Evolutionary conservation across 805 yeast genomes (phyloP).

Genomic region (Metschnikowia gelsemii): DNA sequence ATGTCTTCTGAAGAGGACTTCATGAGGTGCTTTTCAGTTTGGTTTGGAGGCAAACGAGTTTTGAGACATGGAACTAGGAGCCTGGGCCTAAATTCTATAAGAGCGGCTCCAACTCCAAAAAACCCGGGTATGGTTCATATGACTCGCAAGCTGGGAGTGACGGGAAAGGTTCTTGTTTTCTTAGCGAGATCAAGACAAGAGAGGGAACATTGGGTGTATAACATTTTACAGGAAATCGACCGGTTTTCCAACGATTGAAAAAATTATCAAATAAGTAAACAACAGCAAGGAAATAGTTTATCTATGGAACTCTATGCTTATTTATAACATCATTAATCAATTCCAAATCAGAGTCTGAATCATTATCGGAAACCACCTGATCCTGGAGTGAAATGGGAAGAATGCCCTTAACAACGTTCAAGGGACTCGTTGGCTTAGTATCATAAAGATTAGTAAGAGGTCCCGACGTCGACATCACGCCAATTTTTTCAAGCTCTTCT

Average conservation of each 20-base stretch:
- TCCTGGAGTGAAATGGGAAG: not conserved
- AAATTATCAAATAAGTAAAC: not conserved
- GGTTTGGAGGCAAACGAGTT: slow-evolving; percentile 65
- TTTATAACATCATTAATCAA: slow-evolving; percentile 18
- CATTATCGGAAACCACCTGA: not conserved
- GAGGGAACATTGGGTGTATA: slow-evolving; percentile 76
- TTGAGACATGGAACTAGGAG: slow-evolving; percentile 7
- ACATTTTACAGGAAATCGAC: slow-evolving; percentile 45
- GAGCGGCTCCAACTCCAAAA: slow-evolving; percentile 19
- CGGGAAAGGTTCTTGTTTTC: slow-evolving; percentile 70
- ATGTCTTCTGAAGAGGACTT: slow-evolving; percentile 72
- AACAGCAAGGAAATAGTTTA: not conserved
- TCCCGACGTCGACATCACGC: slow-evolving; percentile 7
- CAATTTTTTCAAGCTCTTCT: slow-evolving; percentile 14
- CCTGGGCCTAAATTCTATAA: not conserved
- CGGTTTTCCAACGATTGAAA: slow-evolving; percentile 20
- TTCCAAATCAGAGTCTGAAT: slow-evolving; percentile 23
- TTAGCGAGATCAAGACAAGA: slow-evolving; percentile 81
- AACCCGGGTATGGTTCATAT: slow-evolving; percentile 47
- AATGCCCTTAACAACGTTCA: slow-evolving; percentile 8
- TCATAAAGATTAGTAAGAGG: slow-evolving; percentile 1
- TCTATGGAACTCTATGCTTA: slow-evolving; percentile 1
- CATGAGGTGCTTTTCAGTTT: slow-evolving; percentile 75
- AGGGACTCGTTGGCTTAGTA: slow-evolving; percentile 12
- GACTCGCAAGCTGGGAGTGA: slow-evolving; percentile 57